Percentiles rank a stretch among this genome's conserved stretches.
phyloP scores from a whole-genome alignment of 176 grass and related monocot genomes.

The Microstegium vimineum region DNA sequence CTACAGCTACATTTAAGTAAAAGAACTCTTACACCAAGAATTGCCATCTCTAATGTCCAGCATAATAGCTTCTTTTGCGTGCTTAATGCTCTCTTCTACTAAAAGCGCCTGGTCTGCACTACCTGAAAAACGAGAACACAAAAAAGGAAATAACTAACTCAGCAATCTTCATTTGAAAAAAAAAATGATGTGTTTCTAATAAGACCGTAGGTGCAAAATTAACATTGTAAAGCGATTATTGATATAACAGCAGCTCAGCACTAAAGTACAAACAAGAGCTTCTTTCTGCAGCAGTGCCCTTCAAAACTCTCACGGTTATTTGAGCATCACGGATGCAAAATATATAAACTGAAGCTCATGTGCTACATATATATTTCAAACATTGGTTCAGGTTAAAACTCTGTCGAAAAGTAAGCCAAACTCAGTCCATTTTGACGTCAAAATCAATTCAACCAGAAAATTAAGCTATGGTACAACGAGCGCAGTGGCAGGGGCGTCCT shows the following conservation, averaged over 20 bases:
- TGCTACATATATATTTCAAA: too few relatives aligned
- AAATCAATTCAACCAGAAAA: too few relatives aligned
- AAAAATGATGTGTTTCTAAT: neutral
- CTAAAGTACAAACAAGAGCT: neutral
- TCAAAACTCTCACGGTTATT: neutral
- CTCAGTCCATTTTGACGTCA: too few relatives aligned
- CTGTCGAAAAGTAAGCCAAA: too few relatives aligned
- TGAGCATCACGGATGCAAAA: too few relatives aligned
- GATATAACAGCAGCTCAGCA: neutral
- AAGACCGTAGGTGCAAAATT: neutral
- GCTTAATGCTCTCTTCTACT: constrained; percentile 92
- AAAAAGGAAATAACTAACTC: neutral
- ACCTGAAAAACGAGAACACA: constrained; percentile 29
- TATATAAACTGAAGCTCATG: too few relatives aligned
- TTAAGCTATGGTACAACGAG: too few relatives aligned
- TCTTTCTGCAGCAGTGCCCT: neutral
- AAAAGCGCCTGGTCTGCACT: constrained; percentile 54
- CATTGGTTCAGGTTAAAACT: too few relatives aligned
- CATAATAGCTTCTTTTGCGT: constrained; percentile 91
- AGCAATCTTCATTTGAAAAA: neutral
- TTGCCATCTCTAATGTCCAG: constrained; percentile 94
- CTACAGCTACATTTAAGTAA: constrained; percentile 20
- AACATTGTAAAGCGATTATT: neutral
- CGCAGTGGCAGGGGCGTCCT: too few relatives aligned
- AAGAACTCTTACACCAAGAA: constrained; percentile 90